Evolutionary conservation across 768 basidiomycete species (phyloP).

Genomic region (Lactarius akahatsu): DNA sequence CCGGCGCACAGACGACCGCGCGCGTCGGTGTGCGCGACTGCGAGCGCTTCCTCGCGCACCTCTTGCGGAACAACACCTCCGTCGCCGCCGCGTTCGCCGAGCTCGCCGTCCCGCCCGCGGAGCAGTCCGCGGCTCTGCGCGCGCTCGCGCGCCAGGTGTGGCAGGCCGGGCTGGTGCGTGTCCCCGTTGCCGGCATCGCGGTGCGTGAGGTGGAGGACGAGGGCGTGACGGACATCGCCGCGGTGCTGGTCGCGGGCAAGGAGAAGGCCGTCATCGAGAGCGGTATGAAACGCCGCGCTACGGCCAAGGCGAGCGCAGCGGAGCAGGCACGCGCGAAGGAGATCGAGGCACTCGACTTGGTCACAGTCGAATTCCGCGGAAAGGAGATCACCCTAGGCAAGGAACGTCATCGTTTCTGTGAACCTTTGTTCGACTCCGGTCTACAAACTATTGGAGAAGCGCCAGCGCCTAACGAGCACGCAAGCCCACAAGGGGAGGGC

Average conservation of each 20-base stretch:
- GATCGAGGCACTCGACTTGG: constrained; percentile 81
- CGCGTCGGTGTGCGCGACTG: constrained; percentile 70
- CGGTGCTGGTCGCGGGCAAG: constrained; percentile 86
- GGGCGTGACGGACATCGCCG: constrained; percentile 86
- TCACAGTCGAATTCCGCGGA: constrained; percentile 70
- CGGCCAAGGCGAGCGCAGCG: constrained; percentile 69
- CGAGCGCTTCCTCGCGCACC: constrained; percentile 69
- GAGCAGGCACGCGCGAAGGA: constrained; percentile 80
- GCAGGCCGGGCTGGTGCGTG: constrained; percentile 65
- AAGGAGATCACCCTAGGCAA: constrained; percentile 75
- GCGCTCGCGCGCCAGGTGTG: constrained; percentile 66
- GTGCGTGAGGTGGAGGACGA: constrained; percentile 62
- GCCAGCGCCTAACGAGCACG: constrained; percentile 18
- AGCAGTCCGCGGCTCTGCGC: constrained; percentile 46
- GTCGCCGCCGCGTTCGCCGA: constrained; percentile 60
- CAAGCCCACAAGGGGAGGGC: constrained; percentile 32
- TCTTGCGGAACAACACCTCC: constrained; percentile 67
- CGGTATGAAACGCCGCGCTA: constrained; percentile 75
- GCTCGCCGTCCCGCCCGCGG: constrained; percentile 36
- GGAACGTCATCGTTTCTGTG: constrained; percentile 87
- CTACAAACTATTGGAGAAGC: constrained; percentile 42
- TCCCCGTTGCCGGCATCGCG: constrained; percentile 65
- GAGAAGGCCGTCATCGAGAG: constrained; percentile 87
- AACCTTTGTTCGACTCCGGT: constrained; percentile 79
- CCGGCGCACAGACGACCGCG: constrained; percentile 54